phyloP scores from a whole-genome alignment of 1,139 yeast species.

The Nematodospora anomalae region DNA sequence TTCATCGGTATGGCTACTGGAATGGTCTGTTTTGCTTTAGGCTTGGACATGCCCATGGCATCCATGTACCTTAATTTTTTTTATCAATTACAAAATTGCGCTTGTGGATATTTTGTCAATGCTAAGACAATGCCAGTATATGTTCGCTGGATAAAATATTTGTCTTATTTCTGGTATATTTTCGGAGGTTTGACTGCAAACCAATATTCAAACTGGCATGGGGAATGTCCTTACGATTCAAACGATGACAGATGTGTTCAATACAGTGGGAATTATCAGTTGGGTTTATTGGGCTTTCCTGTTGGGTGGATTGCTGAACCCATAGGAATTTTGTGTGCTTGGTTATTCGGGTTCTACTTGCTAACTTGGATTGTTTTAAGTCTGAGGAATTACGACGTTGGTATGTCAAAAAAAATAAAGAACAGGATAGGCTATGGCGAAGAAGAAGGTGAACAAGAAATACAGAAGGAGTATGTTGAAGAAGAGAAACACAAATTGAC shows the following conservation, averaged over 20 bases:
- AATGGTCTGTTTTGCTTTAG: conserved; percentile 51
- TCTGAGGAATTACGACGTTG: conserved; percentile 49
- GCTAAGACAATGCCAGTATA: conserved; percentile 78
- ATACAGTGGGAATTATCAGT: conserved; percentile 54
- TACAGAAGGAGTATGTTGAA: conserved; percentile 2
- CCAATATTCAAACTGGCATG: conserved; percentile 60
- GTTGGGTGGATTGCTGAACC: conserved; percentile 69
- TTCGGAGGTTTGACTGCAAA: conserved; percentile 70
- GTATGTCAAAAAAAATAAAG: conserved; percentile 41
- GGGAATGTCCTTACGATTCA: conserved; percentile 51
- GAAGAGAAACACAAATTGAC: neutral
- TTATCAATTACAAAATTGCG: conserved; percentile 72
- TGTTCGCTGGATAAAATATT: conserved; percentile 79
- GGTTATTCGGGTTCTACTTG: conserved; percentile 55
- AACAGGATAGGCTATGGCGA: conserved; percentile 32
- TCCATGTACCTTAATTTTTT: conserved; percentile 61
- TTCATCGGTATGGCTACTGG: conserved; percentile 54
- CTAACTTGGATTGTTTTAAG: conserved; percentile 45
- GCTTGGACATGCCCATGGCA: conserved; percentile 64
- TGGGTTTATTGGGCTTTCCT: conserved; percentile 62
- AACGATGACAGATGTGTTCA: conserved; percentile 32
- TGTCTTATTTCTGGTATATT: conserved; percentile 75
- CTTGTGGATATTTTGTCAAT: conserved; percentile 80
- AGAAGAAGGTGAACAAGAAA: conserved; percentile 18
- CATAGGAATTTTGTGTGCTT: conserved; percentile 57